Percentiles rank a stretch among this genome's conserved stretches.
Conservation (phyloP, 106 monocot genomes). For the Dioscorea alata region DNA sequence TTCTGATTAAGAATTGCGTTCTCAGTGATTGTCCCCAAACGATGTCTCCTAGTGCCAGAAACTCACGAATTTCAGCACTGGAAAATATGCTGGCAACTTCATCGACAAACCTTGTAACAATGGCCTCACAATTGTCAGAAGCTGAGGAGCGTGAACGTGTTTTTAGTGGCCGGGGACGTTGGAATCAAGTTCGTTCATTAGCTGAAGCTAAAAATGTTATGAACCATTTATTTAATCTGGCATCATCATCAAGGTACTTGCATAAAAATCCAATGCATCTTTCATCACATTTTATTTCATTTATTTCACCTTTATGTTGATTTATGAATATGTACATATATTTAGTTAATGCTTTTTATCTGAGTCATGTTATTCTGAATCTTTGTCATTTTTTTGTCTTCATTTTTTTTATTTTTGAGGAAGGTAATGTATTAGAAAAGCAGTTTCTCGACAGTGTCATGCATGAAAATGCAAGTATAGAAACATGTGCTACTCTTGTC, state of each 20-base stretch:
- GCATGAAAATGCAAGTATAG: neutral
- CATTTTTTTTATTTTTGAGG: too few relatives aligned
- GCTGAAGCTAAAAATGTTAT: constrained; percentile 77
- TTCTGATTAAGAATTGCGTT: constrained; percentile 11
- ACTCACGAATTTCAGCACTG: constrained; percentile 79
- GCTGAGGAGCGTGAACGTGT: constrained; percentile 84
- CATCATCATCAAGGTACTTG: constrained; percentile 60
- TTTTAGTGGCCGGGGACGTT: constrained; percentile 59
- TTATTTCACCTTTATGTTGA: too few relatives aligned
- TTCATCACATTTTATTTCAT: neutral
- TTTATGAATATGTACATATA: too few relatives aligned
- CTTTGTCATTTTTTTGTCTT: too few relatives aligned
- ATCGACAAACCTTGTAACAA: constrained; percentile 68
- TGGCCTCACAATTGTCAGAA: constrained; percentile 94
- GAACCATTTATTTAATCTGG: constrained; percentile 82
- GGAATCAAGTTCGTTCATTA: constrained; percentile 91
- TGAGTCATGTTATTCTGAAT: too few relatives aligned
- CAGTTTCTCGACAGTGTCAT: too few relatives aligned
- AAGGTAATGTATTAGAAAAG: too few relatives aligned
- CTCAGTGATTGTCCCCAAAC: constrained; percentile 51
- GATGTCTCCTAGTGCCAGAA: constrained; percentile 94
- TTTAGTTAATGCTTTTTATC: too few relatives aligned
- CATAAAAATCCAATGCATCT: neutral
- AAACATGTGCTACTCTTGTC: neutral
- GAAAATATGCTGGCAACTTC: constrained; percentile 88